phyloP scores from a whole-genome alignment of 2,329 filamentous ascomycete species.

The Colletotrichum eleusines region DNA sequence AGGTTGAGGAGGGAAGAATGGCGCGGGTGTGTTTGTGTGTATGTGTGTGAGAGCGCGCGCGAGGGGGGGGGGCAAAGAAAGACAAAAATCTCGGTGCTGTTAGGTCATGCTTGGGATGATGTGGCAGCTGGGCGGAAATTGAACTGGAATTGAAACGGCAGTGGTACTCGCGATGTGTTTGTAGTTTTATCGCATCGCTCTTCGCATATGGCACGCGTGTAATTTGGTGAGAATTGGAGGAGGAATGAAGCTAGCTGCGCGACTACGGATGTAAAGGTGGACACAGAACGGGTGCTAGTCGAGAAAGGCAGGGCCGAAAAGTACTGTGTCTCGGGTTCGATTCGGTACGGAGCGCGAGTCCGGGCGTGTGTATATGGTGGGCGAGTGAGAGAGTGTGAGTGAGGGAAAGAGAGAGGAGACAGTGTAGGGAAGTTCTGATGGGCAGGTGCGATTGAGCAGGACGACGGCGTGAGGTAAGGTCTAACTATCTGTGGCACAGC shows the following conservation, averaged over 20 bases:
- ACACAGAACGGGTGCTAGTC: background rate
- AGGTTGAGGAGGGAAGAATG: background rate
- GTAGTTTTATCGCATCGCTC: slow-evolving; percentile 2
- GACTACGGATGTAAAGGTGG: background rate
- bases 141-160: slow-evolving; percentile 11
- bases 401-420: background rate
- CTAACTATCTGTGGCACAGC: background rate
- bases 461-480: background rate
- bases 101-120: slow-evolving; percentile 27
- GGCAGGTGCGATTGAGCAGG: background rate
- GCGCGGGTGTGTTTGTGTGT: background rate
- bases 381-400: background rate
- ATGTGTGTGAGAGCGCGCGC: background rate
- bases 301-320: slow-evolving; percentile 20
- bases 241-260: slow-evolving; percentile 17
- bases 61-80: slow-evolving; percentile 19
- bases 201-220: slow-evolving; percentile 10
- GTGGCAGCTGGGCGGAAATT: slow-evolving; percentile 11
- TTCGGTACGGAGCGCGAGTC: background rate
- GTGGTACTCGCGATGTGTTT: background rate
- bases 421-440: background rate
- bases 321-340: background rate
- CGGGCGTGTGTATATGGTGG: background rate
- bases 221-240: background rate
- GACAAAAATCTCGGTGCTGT: slow-evolving; percentile 11